phyloP scores from a whole-genome alignment of 345 rosid species.

The Citrus inodora region DNA sequence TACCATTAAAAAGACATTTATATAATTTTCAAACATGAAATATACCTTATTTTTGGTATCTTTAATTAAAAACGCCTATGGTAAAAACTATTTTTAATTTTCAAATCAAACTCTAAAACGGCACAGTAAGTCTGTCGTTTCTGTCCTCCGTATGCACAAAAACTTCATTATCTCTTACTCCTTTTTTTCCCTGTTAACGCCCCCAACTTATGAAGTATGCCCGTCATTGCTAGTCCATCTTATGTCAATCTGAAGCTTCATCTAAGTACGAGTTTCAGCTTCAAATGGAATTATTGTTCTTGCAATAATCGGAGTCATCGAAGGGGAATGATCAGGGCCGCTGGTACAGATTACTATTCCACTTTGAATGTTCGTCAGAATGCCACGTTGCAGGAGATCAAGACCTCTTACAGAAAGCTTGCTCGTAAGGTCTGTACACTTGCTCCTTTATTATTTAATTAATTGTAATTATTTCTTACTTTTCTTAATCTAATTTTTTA shows the following conservation, averaged over 20 bases:
- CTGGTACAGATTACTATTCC: conserved; percentile 57
- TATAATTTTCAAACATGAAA: too few relatives aligned
- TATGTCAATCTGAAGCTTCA: background rate
- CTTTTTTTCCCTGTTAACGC: background rate
- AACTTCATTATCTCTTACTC: background rate
- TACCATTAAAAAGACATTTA: too few relatives aligned
- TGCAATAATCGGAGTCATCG: conserved; percentile 17
- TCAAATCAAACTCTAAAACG: too few relatives aligned
- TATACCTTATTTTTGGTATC: too few relatives aligned
- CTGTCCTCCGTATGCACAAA: too few relatives aligned
- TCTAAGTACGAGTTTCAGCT: background rate
- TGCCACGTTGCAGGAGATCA: conserved; percentile 77
- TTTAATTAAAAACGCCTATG: too few relatives aligned
- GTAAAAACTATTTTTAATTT: too few relatives aligned
- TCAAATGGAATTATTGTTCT: background rate
- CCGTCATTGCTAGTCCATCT: background rate
- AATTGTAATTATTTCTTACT: background rate
- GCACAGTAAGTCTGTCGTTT: too few relatives aligned
- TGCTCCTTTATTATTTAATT: background rate
- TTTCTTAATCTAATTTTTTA: too few relatives aligned
- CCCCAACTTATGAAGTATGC: background rate
- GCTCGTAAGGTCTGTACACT: conserved; percentile 71
- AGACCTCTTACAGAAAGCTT: conserved; percentile 71
- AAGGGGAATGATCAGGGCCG: conserved; percentile 30
- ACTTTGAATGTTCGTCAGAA: conserved; percentile 56